A percentile compares a stretch with the other conserved stretches of the same genome.
phyloP scores from a whole-genome alignment of 2,329 filamentous ascomycete species.

The Verticillium dahliae region DNA sequence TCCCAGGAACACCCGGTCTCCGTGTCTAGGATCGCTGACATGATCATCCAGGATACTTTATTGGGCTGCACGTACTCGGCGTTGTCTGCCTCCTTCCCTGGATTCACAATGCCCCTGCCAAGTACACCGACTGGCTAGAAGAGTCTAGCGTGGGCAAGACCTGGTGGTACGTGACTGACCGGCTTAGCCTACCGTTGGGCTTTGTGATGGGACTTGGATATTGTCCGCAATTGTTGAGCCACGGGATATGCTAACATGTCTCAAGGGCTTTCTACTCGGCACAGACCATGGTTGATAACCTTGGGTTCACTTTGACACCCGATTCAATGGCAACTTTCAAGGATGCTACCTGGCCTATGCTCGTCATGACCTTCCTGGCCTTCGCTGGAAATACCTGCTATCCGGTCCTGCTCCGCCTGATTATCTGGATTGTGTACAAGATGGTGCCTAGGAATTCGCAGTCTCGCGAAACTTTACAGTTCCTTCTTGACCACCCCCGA shows the following conservation, averaged over 20 bases:
- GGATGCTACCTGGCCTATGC: slow-evolving; percentile 32
- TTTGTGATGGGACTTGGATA: no score
- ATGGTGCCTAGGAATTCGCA: slow-evolving; percentile 28
- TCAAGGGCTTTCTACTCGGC: slow-evolving; percentile 40
- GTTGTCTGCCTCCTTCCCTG: slow-evolving; percentile 40
- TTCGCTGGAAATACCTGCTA: slow-evolving; percentile 50
- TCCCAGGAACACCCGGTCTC: no score
- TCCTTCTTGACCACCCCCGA: slow-evolving; percentile 56
- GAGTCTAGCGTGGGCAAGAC: slow-evolving; percentile 29
- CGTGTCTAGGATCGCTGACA: background rate
- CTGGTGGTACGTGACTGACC: slow-evolving; percentile 39
- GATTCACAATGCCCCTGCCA: slow-evolving; percentile 32
- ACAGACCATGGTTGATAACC: slow-evolving; percentile 44
- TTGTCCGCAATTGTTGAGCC: no score
- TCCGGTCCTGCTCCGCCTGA: slow-evolving; percentile 49
- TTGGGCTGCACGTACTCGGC: slow-evolving; percentile 38
- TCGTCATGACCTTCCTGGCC: slow-evolving; percentile 41
- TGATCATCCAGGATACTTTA: slow-evolving; percentile 30
- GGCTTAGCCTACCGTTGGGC: no score
- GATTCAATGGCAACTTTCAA: slow-evolving; percentile 46
- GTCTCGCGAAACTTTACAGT: slow-evolving; percentile 39
- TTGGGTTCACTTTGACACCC: slow-evolving; percentile 48
- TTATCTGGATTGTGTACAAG: slow-evolving; percentile 50
- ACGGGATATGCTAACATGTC: background rate
- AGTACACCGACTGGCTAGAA: slow-evolving; percentile 31